Conservation (phyloP, 768 basidiomycete species). For the Boletus fagicola region DNA sequence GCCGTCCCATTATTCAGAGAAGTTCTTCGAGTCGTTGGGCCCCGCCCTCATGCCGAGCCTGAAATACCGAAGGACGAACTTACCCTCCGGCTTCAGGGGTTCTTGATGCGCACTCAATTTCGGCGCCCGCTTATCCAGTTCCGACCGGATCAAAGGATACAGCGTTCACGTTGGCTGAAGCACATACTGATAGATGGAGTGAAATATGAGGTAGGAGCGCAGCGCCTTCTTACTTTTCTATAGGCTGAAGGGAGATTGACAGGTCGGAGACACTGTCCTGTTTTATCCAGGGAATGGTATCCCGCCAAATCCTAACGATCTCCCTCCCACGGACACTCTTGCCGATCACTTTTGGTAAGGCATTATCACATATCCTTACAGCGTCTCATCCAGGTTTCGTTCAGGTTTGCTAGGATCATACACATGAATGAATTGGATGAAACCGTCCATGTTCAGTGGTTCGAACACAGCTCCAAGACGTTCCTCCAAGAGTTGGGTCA, state of each 20-base stretch:
- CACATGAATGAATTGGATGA: conserved; percentile 45
- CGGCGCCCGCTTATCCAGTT: conserved; percentile 19
- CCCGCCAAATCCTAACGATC: conserved; percentile 36
- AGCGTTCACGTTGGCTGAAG: conserved; percentile 36
- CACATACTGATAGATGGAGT: conserved; percentile 44
- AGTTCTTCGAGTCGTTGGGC: conserved; percentile 51
- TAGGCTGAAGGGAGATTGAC: conserved; percentile 1
- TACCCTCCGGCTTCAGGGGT: conserved; percentile 16
- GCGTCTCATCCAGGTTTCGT: background rate
- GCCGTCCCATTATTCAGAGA: conserved; percentile 55
- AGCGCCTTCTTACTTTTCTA: background rate
- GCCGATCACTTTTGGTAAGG: conserved; percentile 65
- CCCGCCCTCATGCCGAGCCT: conserved; percentile 29
- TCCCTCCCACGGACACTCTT: conserved; percentile 41
- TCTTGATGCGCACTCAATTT: conserved; percentile 20
- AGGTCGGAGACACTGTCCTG: conserved; percentile 67
- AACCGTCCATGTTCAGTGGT: conserved; percentile 68
- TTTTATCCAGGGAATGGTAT: conserved; percentile 41
- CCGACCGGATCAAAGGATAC: conserved; percentile 35
- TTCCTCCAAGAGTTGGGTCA: conserved; percentile 59
- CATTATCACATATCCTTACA: background rate
- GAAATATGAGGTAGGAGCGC: conserved; percentile 41
- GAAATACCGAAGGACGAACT: conserved; percentile 13
- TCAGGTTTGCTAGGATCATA: conserved; percentile 69
- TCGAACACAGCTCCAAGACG: conserved; percentile 65